Evolutionary conservation across 2,329 filamentous ascomycete species (phyloP), one percentile per base, ranked within the genome.

Genomic region (Chaetomiaceae sp.): DNA sequence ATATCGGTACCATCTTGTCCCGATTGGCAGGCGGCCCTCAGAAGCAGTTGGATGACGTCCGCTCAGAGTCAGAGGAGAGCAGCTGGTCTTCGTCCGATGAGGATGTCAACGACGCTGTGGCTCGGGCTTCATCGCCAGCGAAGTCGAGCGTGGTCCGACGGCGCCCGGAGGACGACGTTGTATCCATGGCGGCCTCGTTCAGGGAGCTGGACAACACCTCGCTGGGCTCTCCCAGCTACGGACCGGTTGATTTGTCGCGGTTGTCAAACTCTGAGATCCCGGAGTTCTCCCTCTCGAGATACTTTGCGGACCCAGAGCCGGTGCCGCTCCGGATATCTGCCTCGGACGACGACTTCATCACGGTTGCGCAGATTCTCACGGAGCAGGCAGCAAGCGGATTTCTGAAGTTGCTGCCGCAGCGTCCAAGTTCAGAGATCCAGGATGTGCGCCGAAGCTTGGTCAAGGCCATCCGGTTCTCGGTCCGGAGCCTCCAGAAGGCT

Each of bases 311-410:
- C 22, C 78, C 80, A 5, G 80, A 85, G 60, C 81, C 81, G 9
- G 66, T 76, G 1, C 66, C 69, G 29, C 61, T 76, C 9, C 73
- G 77, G 22, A 63, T 76, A 22, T 68, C 72, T 9, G 66, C 77
- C 15, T 69, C 74, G 1, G 82, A 85, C 51, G 77, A 82, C 3
- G 83, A 87, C 37, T 75, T 81, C 54, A 81, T 89, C 31, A 80
- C 82, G 47, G 76, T 87, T 23, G 85, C 84, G 0, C 87, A 89
- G 62, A 79, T 89, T 34, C 69, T 89, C n/a, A 84, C 84, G 2
- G 84, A 88, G 55, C 87, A 90, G 64, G 79, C 85, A 20, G 76
- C 81, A 2, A 80, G 76, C 9, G 79, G 82, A 1, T 71, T 65
- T 14, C 61, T 80, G 25, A 68, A 70, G 15, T 65, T 73, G 37